Conservation (phyloP, 306 rosid genomes). For the Citrullus amarus region DNA sequence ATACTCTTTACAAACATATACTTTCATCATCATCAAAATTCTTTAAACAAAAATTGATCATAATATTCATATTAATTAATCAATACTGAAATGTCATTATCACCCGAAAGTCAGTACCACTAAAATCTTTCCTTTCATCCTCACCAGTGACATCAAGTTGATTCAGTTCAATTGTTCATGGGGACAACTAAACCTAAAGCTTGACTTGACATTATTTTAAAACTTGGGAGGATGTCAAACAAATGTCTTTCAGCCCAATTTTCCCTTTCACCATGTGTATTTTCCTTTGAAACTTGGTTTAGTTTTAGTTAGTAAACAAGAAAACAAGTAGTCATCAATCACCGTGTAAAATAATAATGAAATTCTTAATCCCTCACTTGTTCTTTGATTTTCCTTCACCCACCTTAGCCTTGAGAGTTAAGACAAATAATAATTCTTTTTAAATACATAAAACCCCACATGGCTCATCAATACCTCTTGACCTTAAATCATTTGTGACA, state of each 20-base stretch:
- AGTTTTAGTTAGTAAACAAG: neutral
- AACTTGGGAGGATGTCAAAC: neutral
- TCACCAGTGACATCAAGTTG: neutral
- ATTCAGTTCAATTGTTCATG: neutral
- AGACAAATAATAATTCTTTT: neutral
- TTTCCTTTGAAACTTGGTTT: neutral
- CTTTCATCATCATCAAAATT: too few species aligned
- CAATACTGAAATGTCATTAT: neutral
- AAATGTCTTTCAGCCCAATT: neutral
- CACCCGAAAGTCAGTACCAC: neutral
- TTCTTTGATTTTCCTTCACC: neutral
- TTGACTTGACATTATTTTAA: neutral
- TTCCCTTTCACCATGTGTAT: neutral
- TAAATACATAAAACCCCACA: neutral
- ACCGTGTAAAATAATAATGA: neutral
- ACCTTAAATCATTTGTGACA: neutral
- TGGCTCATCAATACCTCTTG: neutral
- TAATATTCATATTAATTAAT: neutral
- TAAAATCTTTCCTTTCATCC: neutral
- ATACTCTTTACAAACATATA: too few species aligned
- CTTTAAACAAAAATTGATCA: too few species aligned
- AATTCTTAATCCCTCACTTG: neutral
- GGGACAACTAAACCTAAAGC: neutral
- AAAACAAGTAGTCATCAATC: neutral
- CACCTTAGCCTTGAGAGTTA: neutral